These are phyloP conservation scores for Vitis hybrid DNA, from an alignment of 177 flowering plant genomes.

Conservation along the genomic window DNA sequence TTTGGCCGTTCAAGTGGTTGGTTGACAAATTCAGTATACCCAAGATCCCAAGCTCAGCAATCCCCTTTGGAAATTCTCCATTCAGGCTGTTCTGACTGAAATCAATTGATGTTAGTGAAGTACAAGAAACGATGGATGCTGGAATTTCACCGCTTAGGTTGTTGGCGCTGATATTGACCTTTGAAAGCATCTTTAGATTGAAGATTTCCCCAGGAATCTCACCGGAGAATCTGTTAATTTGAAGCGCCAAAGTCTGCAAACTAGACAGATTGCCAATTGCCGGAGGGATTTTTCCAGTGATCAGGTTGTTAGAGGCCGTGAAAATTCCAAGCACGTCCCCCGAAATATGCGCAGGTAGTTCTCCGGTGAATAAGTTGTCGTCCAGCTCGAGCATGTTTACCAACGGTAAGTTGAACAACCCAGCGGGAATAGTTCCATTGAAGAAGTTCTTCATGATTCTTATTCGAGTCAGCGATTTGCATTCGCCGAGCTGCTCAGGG, in stretches of 20 bases:
- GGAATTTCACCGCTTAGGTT: conserved; percentile 65
- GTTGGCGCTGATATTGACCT: conserved; percentile 54
- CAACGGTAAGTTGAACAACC: conserved; percentile 62
- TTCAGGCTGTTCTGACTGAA: conserved; percentile 57
- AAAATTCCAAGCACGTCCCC: conserved; percentile 39
- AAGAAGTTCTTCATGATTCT: conserved; percentile 53
- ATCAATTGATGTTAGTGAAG: conserved; percentile 47
- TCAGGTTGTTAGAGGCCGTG: conserved; percentile 45
- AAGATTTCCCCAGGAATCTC: conserved; percentile 58
- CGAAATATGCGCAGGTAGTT: conserved; percentile 54
- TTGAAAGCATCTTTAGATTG: conserved; percentile 32
- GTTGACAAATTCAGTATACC: conserved; percentile 56
- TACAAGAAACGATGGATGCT: conserved; percentile 26
- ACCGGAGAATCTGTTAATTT: conserved; percentile 51
- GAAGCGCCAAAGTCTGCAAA: conserved; percentile 46
- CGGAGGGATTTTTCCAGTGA: conserved; percentile 64
- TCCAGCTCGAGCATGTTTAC: conserved; percentile 43
- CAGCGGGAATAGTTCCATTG: conserved; percentile 75
- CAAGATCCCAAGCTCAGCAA: conserved; percentile 35
- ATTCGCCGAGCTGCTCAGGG: conserved; percentile 74
- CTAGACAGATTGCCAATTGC: conserved; percentile 45
- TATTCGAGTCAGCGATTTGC: conserved; percentile 59
- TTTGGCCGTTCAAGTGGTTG: conserved; percentile 54
- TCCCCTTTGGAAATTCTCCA: conserved; percentile 52
- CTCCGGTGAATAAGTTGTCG: conserved; percentile 69